Conservation (phyloP, 2,329 filamentous ascomycete genomes). For the Parasarocladium wereldwijsianum region DNA sequence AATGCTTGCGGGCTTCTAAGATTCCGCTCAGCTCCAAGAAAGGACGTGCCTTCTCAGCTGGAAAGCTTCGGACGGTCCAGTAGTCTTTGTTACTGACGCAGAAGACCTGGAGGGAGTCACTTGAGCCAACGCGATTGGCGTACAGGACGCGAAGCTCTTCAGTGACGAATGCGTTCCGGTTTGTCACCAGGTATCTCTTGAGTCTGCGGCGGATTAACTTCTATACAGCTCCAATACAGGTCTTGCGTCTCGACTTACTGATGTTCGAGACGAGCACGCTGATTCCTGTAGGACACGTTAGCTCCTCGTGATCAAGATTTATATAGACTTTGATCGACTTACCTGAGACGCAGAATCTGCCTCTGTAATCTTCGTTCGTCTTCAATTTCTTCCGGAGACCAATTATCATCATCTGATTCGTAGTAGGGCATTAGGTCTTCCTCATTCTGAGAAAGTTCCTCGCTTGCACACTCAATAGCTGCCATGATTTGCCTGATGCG, state of each 20-base stretch:
- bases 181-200: constrained; percentile 18
- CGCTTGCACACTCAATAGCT: constrained; percentile 5
- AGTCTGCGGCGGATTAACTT: constrained; percentile 11
- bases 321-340: not conserved
- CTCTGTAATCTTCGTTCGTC: not conserved
- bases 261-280: constrained; percentile 8
- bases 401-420: constrained; percentile 6
- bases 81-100: constrained; percentile 30
- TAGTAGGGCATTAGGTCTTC: constrained; percentile 9
- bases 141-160: constrained; percentile 16
- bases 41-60: constrained; percentile 12
- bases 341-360: not conserved
- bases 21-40: constrained; percentile 27
- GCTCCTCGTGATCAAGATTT: not conserved
- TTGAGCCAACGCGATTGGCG: constrained; percentile 8
- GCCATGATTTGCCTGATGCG: constrained; percentile 9
- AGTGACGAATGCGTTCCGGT: constrained; percentile 21
- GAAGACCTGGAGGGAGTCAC: constrained; percentile 19
- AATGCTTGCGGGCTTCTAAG: constrained; percentile 23
- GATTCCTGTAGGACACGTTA: constrained; percentile 3
- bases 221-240: not conserved
- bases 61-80: constrained; percentile 18
- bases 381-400: constrained; percentile 5
- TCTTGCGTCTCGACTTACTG: constrained; percentile 10
- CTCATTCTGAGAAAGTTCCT: constrained; percentile 4